phyloP scores from a whole-genome alignment of 257 asterid species.

The Solanum megistacrolobum region DNA sequence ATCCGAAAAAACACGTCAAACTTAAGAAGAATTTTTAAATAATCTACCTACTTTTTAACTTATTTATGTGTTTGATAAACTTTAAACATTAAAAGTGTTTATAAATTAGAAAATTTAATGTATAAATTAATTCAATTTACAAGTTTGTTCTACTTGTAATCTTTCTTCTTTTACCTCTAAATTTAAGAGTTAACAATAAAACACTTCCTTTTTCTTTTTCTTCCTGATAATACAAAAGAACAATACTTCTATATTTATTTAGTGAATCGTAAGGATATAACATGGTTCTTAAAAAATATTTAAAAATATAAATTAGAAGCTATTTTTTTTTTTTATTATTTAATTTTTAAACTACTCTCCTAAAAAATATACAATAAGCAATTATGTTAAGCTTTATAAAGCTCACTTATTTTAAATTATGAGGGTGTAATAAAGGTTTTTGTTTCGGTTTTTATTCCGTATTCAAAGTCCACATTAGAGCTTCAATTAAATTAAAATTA shows the following conservation, averaged over 20 bases:
- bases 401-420: neutral
- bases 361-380: too few relatives aligned
- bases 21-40: too few relatives aligned
- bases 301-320: neutral
- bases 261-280: neutral
- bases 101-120: neutral
- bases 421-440: too few relatives aligned
- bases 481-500: too few relatives aligned
- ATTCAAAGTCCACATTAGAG: rapidly evolving
- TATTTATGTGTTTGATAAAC: neutral
- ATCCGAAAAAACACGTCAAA: too few relatives aligned
- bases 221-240: neutral
- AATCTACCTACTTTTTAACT: too few relatives aligned
- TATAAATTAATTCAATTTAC: neutral
- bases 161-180: neutral
- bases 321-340: too few relatives aligned
- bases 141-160: neutral
- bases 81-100: too few relatives aligned
- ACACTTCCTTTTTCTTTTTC: neutral
- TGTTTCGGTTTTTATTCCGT: too few relatives aligned
- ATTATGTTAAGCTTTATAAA: neutral
- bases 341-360: too few relatives aligned
- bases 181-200: neutral
- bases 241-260: neutral
- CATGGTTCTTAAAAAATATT: neutral